Base-by-base conservation (phyloP, 768 basidiomycete species). In the Phanerochaete sordida region DNA sequence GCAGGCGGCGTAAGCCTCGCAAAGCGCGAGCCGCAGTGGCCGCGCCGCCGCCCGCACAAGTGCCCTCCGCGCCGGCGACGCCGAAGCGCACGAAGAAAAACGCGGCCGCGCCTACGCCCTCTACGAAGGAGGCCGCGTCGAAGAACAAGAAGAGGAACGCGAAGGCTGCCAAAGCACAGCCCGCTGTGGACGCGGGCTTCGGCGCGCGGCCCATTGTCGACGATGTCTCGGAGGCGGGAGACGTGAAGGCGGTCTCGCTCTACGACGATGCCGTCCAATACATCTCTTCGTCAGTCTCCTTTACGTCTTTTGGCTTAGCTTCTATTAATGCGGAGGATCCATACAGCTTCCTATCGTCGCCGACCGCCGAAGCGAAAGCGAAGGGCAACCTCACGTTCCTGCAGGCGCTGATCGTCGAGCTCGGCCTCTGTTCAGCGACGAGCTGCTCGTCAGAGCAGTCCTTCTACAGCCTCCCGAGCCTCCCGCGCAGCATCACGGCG, bases 401-500 rank as follows among this genome's bases (percentile, higher is more conserved):
- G 6, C 90, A 91, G 59, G 84, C 88, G 0, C 80, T 92, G 60
- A 84, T 90, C 64, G 77, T 91, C 61, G 91, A 92, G 73, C 78
- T 92, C n/a, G 90, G 90, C n/a, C 74, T 75, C 44, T 68, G 59
- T 56, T 56, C 69, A 28, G 23, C 66, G 13, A 44, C 65, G 9
- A 16, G 50, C 45, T 7, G 62, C 37, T 37, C 49, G 45, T 48
- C 60, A 46, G 58, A 57, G 50, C 26, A 57, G 65, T 81, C 55
- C 71, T 66, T 75, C 76, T 16, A 77, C 77, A 0, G 75, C 74
- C 30, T 73, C 77, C 62, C 67, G 23, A 71, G 76, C 26, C 75
- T 90, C 2, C 90, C 90, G 2, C 69, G 70, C 30, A 81, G 87
- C 0, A 72, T 92, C 55, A 81, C 72, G n/a, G 77, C 87, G 7